Evolutionary conservation across 2,329 filamentous ascomycete species (phyloP).

Genomic region (Penicillium sp.): DNA sequence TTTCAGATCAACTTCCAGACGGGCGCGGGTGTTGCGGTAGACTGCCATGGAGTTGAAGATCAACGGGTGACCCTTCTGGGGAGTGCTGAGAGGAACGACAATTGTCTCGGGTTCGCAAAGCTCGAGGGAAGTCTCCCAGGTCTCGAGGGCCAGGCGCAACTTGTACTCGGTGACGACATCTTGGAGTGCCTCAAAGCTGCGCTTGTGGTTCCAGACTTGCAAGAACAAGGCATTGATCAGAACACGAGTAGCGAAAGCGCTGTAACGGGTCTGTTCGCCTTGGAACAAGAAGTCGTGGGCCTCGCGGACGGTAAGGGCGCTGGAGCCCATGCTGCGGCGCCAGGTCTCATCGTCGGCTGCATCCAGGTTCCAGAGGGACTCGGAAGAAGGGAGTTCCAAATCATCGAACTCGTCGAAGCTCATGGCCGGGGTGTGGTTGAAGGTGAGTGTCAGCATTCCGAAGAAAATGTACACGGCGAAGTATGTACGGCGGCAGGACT

Average conservation of each 20-base stretch:
- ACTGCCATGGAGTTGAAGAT: constrained; percentile 98
- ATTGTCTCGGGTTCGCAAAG: constrained; percentile 90
- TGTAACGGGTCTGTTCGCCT: constrained; percentile 86
- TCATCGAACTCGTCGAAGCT: constrained; percentile 98
- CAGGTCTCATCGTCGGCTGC: constrained; percentile 77
- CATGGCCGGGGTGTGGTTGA: constrained; percentile 97
- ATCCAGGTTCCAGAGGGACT: constrained; percentile 90
- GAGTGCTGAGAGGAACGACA: constrained; percentile 84
- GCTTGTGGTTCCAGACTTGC: constrained; percentile 98
- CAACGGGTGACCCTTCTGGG: constrained; percentile 92
- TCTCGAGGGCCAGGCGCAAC: constrained; percentile 89
- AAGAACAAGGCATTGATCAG: constrained; percentile 99
- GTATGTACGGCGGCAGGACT: constrained; percentile 93
- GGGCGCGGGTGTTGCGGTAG: constrained; percentile 89
- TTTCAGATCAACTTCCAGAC: constrained; percentile 93
- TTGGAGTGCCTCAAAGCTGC: constrained; percentile 94
- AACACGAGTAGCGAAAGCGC: constrained; percentile 92
- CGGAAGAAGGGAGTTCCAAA: constrained; percentile 86
- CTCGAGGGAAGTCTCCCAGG: constrained; percentile 97
- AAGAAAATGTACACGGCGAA: constrained; percentile 99
- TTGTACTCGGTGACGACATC: constrained; percentile 99
- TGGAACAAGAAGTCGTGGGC: constrained; percentile 96
- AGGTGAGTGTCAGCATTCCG: constrained; percentile 88
- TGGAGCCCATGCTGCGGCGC: constrained; percentile 72
- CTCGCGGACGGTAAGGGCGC: constrained; percentile 83